Conservation (phyloP, 1,284 basidiomycete genomes). For the Pseudozyma hubeiensis region DNA sequence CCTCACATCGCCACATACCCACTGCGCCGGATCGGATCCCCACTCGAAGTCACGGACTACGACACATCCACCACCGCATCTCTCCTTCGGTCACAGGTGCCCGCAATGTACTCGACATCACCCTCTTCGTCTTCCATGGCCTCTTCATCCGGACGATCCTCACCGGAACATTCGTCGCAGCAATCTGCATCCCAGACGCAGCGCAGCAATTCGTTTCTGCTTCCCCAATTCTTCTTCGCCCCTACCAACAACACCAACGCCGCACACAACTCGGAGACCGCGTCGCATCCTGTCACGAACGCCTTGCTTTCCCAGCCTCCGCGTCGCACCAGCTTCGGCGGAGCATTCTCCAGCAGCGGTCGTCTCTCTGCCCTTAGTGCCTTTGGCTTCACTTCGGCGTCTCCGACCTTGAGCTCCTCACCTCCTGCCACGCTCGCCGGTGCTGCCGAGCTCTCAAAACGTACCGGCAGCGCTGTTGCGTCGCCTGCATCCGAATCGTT, state of each 20-base stretch:
- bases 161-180: slow-evolving; percentile 31
- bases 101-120: slow-evolving; percentile 41
- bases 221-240: slow-evolving; percentile 40
- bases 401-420: slow-evolving; percentile 24
- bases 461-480: slow-evolving; percentile 15
- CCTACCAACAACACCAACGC: slow-evolving; percentile 6
- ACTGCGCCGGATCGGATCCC: not conserved
- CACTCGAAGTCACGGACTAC: not conserved
- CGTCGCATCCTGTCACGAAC: slow-evolving; percentile 16
- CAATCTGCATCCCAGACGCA: slow-evolving; percentile 17
- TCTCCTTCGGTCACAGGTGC: too few relatives aligned
- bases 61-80: too few relatives aligned
- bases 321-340: slow-evolving; percentile 48
- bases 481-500: slow-evolving; percentile 21
- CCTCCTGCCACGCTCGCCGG: slow-evolving; percentile 18
- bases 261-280: slow-evolving; percentile 2
- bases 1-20: too few relatives aligned
- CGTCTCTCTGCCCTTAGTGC: slow-evolving; percentile 46
- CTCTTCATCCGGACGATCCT: slow-evolving; percentile 38
- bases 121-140: slow-evolving; percentile 38
- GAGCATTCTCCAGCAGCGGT: slow-evolving; percentile 25
- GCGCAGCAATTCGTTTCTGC: slow-evolving; percentile 40
- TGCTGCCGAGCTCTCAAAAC: slow-evolving; percentile 19
- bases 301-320: slow-evolving; percentile 30
- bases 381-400: slow-evolving; percentile 38